phyloP scores from a whole-genome alignment of 2,329 filamentous ascomycete species.

The Phaeosphaeriaceae sp. region DNA sequence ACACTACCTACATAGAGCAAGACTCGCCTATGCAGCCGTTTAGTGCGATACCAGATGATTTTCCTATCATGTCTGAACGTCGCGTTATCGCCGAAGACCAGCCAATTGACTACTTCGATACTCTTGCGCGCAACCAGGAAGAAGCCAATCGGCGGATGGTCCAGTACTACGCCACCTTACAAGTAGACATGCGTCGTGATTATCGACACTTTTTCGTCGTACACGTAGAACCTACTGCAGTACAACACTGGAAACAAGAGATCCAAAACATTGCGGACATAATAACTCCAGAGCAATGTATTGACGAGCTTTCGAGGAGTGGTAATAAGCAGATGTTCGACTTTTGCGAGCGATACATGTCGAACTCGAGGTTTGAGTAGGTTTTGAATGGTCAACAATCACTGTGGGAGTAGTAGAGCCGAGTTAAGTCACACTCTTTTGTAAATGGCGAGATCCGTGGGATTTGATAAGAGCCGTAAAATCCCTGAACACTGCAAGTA shows the following conservation, averaged over 20 bases:
- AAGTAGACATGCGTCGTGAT: constrained; percentile 27
- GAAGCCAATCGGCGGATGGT: constrained; percentile 37
- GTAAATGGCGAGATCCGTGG: neutral
- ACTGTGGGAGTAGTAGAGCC: too few species aligned
- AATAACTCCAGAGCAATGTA: constrained; percentile 35
- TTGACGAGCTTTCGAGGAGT: constrained; percentile 29
- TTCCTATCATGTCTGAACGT: constrained; percentile 39
- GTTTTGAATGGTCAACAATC: too few species aligned
- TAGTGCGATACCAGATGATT: constrained; percentile 28
- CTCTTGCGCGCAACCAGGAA: constrained; percentile 20
- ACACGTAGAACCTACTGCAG: constrained; percentile 30
- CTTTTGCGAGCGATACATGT: constrained; percentile 34
- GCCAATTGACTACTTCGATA: constrained; percentile 33
- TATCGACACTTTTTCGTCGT: constrained; percentile 44
- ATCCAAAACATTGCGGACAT: constrained; percentile 35
- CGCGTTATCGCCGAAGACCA: constrained; percentile 22
- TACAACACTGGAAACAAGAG: constrained; percentile 28
- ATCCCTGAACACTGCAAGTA: neutral
- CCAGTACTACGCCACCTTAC: constrained; percentile 30
- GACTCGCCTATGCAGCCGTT: constrained; percentile 16
- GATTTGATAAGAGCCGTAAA: neutral
- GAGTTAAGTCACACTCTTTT: too few species aligned
- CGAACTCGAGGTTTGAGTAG: neutral
- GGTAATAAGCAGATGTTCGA: constrained; percentile 31
- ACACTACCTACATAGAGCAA: constrained; percentile 35